phyloP scores from a whole-genome alignment of 2,329 filamentous ascomycete species.

The Nakataea oryzae region DNA sequence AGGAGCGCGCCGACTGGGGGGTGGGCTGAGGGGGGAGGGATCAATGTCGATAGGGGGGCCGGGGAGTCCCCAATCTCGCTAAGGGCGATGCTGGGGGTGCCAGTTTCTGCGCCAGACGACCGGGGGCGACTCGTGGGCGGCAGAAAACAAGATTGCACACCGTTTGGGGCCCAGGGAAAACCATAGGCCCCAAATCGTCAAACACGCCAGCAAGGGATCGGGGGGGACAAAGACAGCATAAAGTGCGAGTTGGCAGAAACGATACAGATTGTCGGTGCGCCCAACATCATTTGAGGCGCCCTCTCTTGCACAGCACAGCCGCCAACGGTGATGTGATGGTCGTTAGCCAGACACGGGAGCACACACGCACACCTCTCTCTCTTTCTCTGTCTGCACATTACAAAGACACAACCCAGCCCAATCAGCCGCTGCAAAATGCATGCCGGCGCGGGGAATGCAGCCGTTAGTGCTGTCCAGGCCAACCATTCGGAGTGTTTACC shows the following conservation, averaged over 20 bases:
- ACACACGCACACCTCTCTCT: too few relatives aligned
- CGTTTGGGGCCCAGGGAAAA: neutral
- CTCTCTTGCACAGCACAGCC: neutral
- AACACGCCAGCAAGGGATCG: neutral
- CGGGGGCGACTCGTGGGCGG: neutral
- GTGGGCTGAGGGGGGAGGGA: conserved; percentile 5
- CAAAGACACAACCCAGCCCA: neutral
- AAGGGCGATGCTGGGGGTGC: conserved; percentile 18
- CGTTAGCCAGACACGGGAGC: neutral
- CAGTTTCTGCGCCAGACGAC: conserved; percentile 12
- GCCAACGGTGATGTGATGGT: neutral
- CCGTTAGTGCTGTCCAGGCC: neutral
- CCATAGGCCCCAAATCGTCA: neutral
- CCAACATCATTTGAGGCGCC: too few relatives aligned
- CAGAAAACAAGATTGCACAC: neutral
- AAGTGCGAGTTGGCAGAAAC: neutral
- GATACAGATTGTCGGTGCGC: neutral
- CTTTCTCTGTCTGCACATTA: too few relatives aligned
- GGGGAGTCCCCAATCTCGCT: conserved; percentile 25
- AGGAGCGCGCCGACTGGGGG: conserved; percentile 11
- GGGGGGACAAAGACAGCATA: neutral
- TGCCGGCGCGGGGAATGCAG: neutral
- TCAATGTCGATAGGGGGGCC: conserved; percentile 20
- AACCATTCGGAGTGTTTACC: neutral
- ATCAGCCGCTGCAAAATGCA: neutral